Percentiles rank a stretch among this genome's conserved stretches.
Evolutionary conservation across 208 protist species (phyloP).

Genomic region (Leishmania amazonensis): DNA sequence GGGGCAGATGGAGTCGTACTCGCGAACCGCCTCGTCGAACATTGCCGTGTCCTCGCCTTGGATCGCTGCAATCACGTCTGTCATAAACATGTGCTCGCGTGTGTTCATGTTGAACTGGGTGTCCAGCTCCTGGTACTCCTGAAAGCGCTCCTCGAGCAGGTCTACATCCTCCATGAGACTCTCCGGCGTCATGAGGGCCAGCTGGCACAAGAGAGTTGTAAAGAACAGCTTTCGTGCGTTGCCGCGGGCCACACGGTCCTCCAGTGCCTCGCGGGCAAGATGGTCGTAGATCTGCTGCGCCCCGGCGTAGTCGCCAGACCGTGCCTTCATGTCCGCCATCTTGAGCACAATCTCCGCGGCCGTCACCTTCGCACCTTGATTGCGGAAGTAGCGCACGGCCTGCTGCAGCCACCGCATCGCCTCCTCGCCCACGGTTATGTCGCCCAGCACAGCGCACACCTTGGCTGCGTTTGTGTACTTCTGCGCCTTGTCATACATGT

Average conservation of each 20-base stretch:
- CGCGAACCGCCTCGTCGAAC: conserved; percentile 70
- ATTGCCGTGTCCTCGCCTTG: conserved; percentile 53
- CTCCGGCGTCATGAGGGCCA: conserved; percentile 66
- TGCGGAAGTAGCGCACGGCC: conserved; percentile 68
- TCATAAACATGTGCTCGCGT: conserved; percentile 88
- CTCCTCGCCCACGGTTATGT: conserved; percentile 58
- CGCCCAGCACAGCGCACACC: conserved; percentile 63
- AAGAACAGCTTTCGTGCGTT: conserved; percentile 85
- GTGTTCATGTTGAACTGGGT: conserved; percentile 86
- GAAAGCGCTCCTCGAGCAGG: conserved; percentile 77
- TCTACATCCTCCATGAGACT: conserved; percentile 66
- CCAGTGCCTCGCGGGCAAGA: conserved; percentile 69
- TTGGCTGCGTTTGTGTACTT: conserved; percentile 73
- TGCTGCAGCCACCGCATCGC: conserved; percentile 72
- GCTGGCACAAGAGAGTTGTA: conserved; percentile 69
- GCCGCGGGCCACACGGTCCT: conserved; percentile 70
- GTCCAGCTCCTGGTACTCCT: conserved; percentile 85
- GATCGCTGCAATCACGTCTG: conserved; percentile 77
- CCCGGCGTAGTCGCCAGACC: conserved; percentile 59
- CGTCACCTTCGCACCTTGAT: conserved; percentile 69
- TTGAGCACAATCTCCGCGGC: conserved; percentile 68
- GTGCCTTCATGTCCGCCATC: conserved; percentile 80
- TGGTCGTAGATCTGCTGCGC: conserved; percentile 75
- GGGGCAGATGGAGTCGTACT: conserved; percentile 84
- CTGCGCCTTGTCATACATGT: conserved; percentile 67